Base-by-base conservation (phyloP, 1,139 yeast genomes). In the Saccharomyces hybrid region DNA sequence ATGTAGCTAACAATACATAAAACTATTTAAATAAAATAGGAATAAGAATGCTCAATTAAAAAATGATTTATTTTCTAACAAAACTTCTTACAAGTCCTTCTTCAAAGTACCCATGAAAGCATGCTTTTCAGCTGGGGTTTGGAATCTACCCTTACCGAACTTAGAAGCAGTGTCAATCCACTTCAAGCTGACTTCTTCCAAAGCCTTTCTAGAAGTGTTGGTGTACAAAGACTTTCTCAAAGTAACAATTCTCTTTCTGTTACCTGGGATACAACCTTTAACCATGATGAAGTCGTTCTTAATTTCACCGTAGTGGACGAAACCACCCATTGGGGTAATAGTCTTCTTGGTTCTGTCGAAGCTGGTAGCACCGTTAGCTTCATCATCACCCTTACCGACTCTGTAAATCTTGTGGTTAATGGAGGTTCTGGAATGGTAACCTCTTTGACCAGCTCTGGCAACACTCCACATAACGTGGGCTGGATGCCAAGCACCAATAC, bases 61-160 rank as follows among this genome's bases (percentile, higher is more conserved):
- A 48, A 57, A 52, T 27, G 41, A 23, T 27, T 49, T 42, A 41
- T 49, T 48, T 46, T 50, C 47, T 51, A 49, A 49, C 26, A 48
- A 47, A 51, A 27, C 50, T 56, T 53, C 54, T 69, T 72, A 68
- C 68, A 78, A 74, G 68, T 93, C 99, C 87, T 89, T 91, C 96
- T 95, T 95, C 78, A 93, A 87, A 74, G 99, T 91, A 84, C 99
- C 99, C 84, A 91, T 75, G 93, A 95, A 95, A 75, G 99, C 96
- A 76, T 85, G 91, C 91, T 95, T 95, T 85, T 95, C 99, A 79
- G 97, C 99, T 73, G 97, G 96, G 75, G 99, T 93, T 83, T 95
- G 99, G 99, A 95, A 95, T 85, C 99, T 93, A 84, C 99, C 99
- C 90, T 93, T 95, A 88, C 99, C 99, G 89, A 93, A 93, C 83